These are phyloP conservation scores for Aspergillus fructus DNA, from an alignment of 2,329 filamentous ascomycete genomes.

Conservation along the genomic window DNA sequence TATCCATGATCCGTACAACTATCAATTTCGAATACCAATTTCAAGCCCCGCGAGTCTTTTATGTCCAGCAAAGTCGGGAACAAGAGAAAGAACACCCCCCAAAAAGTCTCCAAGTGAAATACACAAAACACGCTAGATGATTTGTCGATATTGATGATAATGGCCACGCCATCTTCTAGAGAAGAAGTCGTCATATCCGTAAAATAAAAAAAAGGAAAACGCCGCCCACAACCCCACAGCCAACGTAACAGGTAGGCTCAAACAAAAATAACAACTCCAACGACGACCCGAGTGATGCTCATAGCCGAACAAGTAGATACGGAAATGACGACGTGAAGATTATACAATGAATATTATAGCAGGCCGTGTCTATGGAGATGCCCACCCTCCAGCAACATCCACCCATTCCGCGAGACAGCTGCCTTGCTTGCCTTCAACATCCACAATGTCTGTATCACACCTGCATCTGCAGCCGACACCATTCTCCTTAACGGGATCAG, in stretches of 20 bases:
- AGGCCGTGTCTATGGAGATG: slow-evolving; percentile 51
- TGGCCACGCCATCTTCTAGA: slow-evolving; percentile 34
- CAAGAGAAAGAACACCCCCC: background rate
- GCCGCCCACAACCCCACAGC: slow-evolving; percentile 36
- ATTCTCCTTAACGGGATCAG: slow-evolving; percentile 86
- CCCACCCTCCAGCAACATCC: slow-evolving; percentile 92
- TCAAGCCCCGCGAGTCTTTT: background rate
- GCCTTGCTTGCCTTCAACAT: slow-evolving; percentile 96
- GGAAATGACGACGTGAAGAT: slow-evolving; percentile 28
- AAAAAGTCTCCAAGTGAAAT: slow-evolving; percentile 27
- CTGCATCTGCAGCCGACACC: slow-evolving; percentile 94
- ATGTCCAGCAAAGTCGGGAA: background rate
- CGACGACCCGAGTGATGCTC: slow-evolving; percentile 33
- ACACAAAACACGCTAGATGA: slow-evolving; percentile 39
- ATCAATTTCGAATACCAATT: background rate
- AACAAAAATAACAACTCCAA: slow-evolving; percentile 31
- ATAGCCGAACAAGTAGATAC: slow-evolving; percentile 32
- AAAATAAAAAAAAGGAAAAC: slow-evolving; percentile 21
- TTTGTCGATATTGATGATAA: slow-evolving; percentile 37
- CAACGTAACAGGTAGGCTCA: slow-evolving; percentile 34
- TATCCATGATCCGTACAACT: background rate
- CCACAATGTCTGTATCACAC: slow-evolving; percentile 95
- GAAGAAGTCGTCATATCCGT: slow-evolving; percentile 37
- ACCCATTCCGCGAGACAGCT: slow-evolving; percentile 97
- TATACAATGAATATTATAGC: slow-evolving; percentile 29